Evolutionary conservation across 352 stramenopile genomes (phyloP), one percentile per base, ranked within the genome.

Genomic region (Phytophthora europaea): DNA sequence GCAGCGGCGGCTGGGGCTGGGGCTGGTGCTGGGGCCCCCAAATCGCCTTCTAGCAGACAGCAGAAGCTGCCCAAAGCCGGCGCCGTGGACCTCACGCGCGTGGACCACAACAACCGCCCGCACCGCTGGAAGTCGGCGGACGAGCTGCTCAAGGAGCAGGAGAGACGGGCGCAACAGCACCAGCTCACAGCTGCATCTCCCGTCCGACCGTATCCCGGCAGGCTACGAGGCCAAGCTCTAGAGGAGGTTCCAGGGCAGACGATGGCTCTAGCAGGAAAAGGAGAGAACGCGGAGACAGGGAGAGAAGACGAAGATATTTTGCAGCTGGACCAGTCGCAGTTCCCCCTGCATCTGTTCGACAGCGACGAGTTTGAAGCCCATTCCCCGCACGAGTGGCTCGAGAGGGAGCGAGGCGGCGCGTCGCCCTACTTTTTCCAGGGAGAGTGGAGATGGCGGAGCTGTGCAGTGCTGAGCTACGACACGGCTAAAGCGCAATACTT

Each of bases 291-390:
- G 6, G 40, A 28, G 2, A 15, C 47, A 40, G 12, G 20, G 5
- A 66, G 74, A 0, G 74, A 83, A 20, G 60, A 83, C 20, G 85
- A 93, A 16, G 87, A 97, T 50, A 90, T 94, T 22, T 69, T 98
- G 40, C 87, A 96, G 70, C 83, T 98, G 47, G 91, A 98, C 70
- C 87, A 97, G 80, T 97, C 90, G n/a, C 87, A 98, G 75, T 89
- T 98, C 67, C 94, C 94, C 7, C 70, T 98, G 33, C 88, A 98
- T 67, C 66, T 96, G 23, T 98, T 98, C 61, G 94, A 98, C 77
- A 96, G 83, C 61, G 80, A 94, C 55, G 90, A 98, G 78, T 94
- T 89, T 50, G 90, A 97, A 60, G 83, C 82, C 5, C 72, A 88
- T 38, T 80, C 78, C 0, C 90, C 93, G 1, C 77, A 79, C 22